Evolutionary conservation across 1,284 basidiomycete genomes (phyloP).

Genomic region (Fomitiporia mediterranea): DNA sequence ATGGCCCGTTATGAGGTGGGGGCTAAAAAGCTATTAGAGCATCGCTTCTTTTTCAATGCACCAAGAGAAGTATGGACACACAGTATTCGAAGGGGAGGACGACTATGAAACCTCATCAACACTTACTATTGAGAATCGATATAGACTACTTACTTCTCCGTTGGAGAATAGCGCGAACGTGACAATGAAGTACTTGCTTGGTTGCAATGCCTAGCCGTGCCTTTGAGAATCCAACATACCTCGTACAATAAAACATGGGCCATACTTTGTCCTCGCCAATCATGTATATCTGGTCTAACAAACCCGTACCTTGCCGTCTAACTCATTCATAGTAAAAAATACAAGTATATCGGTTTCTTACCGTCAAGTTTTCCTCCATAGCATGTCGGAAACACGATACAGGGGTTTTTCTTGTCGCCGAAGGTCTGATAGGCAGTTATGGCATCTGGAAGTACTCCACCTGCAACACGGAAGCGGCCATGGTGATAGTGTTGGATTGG

Average conservation of each 20-base stretch:
- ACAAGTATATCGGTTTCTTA: conserved; percentile 23
- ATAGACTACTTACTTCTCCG: conserved; percentile 22
- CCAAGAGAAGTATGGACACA: conserved; percentile 4
- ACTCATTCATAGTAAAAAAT: neutral
- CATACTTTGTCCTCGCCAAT: conserved; percentile 24
- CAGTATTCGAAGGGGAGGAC: conserved; percentile 31
- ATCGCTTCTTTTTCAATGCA: no score
- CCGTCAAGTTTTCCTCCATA: conserved; percentile 35
- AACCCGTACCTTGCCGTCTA: conserved; percentile 11
- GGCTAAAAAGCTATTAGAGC: no score
- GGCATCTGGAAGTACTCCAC: conserved; percentile 36
- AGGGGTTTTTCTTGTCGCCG: conserved; percentile 34
- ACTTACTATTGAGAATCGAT: neutral
- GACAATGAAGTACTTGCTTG: conserved; percentile 24
- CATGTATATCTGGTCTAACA: conserved; percentile 23
- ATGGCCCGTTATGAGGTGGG: conserved; percentile 31
- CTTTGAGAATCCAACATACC: neutral
- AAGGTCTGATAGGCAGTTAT: conserved; percentile 37
- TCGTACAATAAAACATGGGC: neutral
- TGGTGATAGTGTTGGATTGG: conserved; percentile 35
- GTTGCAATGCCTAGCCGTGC: conserved; percentile 18
- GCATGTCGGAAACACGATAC: conserved; percentile 38
- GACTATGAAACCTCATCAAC: conserved; percentile 23
- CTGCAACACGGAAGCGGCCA: conserved; percentile 33
- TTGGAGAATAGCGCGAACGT: conserved; percentile 25